Percentiles rank a stretch among this genome's conserved stretches.
Conservation (phyloP, 2,329 filamentous ascomycete species). For the Colletotrichum euphorbiae region DNA sequence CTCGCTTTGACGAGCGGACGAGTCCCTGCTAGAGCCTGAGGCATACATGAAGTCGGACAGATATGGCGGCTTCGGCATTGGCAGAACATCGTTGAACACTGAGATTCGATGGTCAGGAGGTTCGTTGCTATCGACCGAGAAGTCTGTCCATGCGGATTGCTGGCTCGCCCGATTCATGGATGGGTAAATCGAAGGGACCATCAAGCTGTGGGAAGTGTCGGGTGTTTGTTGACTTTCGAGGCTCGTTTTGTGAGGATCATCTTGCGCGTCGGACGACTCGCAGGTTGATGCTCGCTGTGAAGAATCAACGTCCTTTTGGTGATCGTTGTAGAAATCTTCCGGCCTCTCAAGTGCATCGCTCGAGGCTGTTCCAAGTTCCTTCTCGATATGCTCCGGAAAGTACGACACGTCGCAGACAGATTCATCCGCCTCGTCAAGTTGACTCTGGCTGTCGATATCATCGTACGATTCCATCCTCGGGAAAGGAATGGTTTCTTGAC, state of each 20-base stretch:
- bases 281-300: slow-evolving; percentile 55
- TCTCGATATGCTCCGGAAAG: slow-evolving; percentile 49
- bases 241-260: slow-evolving; percentile 33
- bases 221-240: slow-evolving; percentile 42
- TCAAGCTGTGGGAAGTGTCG: slow-evolving; percentile 58
- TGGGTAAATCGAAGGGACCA: slow-evolving; percentile 58
- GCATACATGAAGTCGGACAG: slow-evolving; percentile 26
- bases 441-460: slow-evolving; percentile 54
- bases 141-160: slow-evolving; percentile 71
- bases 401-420: slow-evolving; percentile 43
- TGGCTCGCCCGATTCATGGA: slow-evolving; percentile 63
- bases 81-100: slow-evolving; percentile 27
- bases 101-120: slow-evolving; percentile 47
- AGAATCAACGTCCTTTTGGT: slow-evolving; percentile 40
- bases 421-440: slow-evolving; percentile 46
- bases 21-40: slow-evolving; percentile 28
- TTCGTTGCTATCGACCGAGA: slow-evolving; percentile 66
- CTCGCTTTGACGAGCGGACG: slow-evolving; percentile 39
- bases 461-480: slow-evolving; percentile 51
- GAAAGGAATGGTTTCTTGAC: slow-evolving; percentile 47
- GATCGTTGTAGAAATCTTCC: slow-evolving; percentile 43
- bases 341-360: slow-evolving; percentile 48
- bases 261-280: slow-evolving; percentile 47
- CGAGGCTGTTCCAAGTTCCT: slow-evolving; percentile 52
- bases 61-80: slow-evolving; percentile 40